Base-by-base conservation (phyloP, 225 moss, liverwort and hornwort genomes). In the Bryoerythrophyllum caledonicum region DNA sequence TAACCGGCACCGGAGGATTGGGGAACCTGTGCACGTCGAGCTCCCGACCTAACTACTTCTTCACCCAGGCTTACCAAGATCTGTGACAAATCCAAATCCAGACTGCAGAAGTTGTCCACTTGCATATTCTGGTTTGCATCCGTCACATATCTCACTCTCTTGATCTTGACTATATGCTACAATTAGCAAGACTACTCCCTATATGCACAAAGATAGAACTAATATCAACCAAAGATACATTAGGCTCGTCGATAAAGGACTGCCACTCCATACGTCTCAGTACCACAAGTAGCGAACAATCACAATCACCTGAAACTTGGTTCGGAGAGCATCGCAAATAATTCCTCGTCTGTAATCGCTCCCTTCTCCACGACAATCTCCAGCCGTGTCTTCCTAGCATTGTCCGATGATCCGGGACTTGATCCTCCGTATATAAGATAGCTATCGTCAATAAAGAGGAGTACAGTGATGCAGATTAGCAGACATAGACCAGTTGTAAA, bases 321-420 rank as follows among this genome's bases (percentile, higher is more conserved):
- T 82, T 83, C 80, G 12, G 92, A 88, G 15, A 95, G 90, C 84
- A 92, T 79, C 35, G 77, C 60, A 66, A 89, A 82, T 2, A 96
- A 78, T 60, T 96, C 96, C 75, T 89, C 91, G 55, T 96, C 93
- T 2, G 86, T 72, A 27, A 82, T 83, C 32, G 84, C 82, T 77
- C 91, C 96, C 54, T 80, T 70, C 78, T 89, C 90, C 83, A 91
- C 74, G 27, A 91, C 72, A 87, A 90, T 91, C 63, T 93, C 87
- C 73, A 91, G 73, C n/a, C 93, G 87, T 37, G 93, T 90, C 78
- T 87, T 91, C 60, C 90, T 93, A 74, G 71, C 79, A 52, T 80
- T 80, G 63, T 96, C 96, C 51, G 75, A 73, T 51, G 80, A 83
- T 21, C 82, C 69, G 40, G 87, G 80, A 78, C 78, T 77, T 44